Conservation (phyloP, 805 yeast species). For the Torulaspora quercuum region DNA sequence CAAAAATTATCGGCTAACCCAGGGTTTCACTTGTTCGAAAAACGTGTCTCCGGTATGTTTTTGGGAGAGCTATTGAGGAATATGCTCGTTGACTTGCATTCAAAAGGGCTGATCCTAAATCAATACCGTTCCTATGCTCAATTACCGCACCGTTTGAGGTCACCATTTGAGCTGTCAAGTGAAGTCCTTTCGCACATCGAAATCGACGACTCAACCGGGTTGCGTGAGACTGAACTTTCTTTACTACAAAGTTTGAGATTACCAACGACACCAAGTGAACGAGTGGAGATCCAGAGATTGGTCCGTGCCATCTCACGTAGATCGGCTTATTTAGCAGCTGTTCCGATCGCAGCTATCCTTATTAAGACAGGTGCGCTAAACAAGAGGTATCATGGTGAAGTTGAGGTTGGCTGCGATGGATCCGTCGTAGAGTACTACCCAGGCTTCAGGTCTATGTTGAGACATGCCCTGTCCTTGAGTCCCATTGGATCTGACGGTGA, state of each 20-base stretch:
- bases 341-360: conserved; percentile 82
- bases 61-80: conserved; percentile 85
- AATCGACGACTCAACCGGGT: conserved; percentile 73
- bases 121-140: conserved; percentile 45
- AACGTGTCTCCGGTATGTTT: conserved; percentile 88
- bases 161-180: conserved; percentile 75
- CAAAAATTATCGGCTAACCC: conserved; percentile 65
- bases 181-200: conserved; percentile 85
- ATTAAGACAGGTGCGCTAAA: conserved; percentile 62
- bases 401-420: conserved; percentile 95
- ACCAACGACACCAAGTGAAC: conserved; percentile 68
- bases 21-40: conserved; percentile 89
- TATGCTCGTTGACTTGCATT: conserved; percentile 63
- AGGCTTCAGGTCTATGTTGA: conserved; percentile 72
- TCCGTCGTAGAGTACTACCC: conserved; percentile 93
- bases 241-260: conserved; percentile 63
- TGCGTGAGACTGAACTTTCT: conserved; percentile 66
- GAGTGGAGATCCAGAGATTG: conserved; percentile 64
- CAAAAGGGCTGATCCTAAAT: conserved; percentile 53
- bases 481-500: conserved; percentile 72
- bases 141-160: conserved; percentile 57
- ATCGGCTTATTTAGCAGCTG: conserved; percentile 86
- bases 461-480: conserved; percentile 70
- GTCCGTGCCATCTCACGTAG: conserved; percentile 80
- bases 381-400: conserved; percentile 57